These are phyloP conservation scores for Termitomyces sp. DNA, from an alignment of 768 basidiomycete species.

Conservation along the genomic window DNA sequence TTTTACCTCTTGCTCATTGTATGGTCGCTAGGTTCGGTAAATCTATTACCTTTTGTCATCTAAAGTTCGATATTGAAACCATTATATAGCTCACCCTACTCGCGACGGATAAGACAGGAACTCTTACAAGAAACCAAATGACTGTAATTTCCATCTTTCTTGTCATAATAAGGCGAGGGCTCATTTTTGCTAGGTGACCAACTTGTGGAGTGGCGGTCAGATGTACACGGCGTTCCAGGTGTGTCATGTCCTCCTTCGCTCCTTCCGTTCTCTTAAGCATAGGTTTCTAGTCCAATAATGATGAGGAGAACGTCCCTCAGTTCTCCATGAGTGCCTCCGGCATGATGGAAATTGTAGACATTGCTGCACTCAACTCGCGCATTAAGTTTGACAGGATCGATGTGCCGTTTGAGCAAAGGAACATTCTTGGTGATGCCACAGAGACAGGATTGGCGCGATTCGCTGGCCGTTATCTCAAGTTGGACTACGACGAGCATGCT, in stretches of 20 bases:
- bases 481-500: conserved; percentile 53
- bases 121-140: conserved; percentile 72
- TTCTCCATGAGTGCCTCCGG: conserved; percentile 54
- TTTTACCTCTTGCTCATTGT: conserved; percentile 26
- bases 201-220: conserved; percentile 59
- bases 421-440: conserved; percentile 71
- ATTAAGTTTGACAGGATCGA: conserved; percentile 69
- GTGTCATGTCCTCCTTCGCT: conserved; percentile 1
- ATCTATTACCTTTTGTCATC: not conserved
- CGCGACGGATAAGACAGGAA: conserved; percentile 74
- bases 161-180: not conserved
- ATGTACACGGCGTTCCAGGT: conserved; percentile 70
- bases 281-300: conserved; percentile 56
- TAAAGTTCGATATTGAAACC: conserved; percentile 10
- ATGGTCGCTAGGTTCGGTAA: conserved; percentile 36
- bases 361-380: conserved; percentile 64
- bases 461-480: conserved; percentile 51
- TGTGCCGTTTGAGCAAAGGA: conserved; percentile 58
- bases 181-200: conserved; percentile 44
- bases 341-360: conserved; percentile 66
- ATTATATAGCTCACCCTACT: conserved; percentile 55
- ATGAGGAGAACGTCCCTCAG: conserved; percentile 47
- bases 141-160: conserved; percentile 36
- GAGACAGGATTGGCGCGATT: conserved; percentile 73
- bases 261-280: not conserved